Conservation (phyloP, 2,329 filamentous ascomycete species). For the Juglanconis juglandina region DNA sequence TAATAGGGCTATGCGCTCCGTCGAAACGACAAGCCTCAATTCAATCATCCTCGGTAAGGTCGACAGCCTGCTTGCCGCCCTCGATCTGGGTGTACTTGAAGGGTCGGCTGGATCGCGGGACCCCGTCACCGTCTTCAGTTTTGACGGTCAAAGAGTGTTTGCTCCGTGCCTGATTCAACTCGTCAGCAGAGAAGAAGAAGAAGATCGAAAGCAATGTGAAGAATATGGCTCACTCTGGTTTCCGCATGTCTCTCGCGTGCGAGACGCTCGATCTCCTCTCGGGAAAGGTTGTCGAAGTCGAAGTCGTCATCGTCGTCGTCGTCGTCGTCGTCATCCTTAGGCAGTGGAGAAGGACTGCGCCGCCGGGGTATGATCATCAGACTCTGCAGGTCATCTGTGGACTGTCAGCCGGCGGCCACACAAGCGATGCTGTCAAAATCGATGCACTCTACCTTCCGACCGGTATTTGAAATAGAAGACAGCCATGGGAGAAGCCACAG, state of each 20-base stretch:
- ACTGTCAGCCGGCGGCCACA: too few relatives aligned
- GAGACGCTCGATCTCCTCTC: constrained; percentile 25
- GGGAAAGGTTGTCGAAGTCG: neutral
- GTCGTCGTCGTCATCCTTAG: neutral
- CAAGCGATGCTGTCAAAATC: neutral
- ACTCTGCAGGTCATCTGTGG: constrained; percentile 28
- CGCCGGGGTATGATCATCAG: constrained; percentile 29
- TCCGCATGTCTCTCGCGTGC: constrained; percentile 29
- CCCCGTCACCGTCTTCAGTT: constrained; percentile 23
- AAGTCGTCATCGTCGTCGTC: too few relatives aligned
- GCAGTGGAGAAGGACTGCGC: constrained; percentile 20
- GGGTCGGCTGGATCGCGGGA: constrained; percentile 1
- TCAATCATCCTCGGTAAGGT: constrained; percentile 16
- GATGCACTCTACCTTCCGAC: constrained; percentile 23
- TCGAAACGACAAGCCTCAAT: neutral
- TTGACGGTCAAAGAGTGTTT: constrained; percentile 22
- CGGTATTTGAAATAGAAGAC: constrained; percentile 31
- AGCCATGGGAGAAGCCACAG: constrained; percentile 20
- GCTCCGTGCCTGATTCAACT: constrained; percentile 13
- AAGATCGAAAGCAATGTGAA: too few relatives aligned
- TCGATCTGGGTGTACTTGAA: constrained; percentile 14
- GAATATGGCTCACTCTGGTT: constrained; percentile 21
- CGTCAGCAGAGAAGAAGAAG: neutral
- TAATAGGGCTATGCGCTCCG: neutral
- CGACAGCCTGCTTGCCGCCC: constrained; percentile 13